Evolutionary conservation across 2,329 filamentous ascomycete genomes (phyloP), one percentile per base, ranked within the genome.

Genomic region (Alternaria sp.): DNA sequence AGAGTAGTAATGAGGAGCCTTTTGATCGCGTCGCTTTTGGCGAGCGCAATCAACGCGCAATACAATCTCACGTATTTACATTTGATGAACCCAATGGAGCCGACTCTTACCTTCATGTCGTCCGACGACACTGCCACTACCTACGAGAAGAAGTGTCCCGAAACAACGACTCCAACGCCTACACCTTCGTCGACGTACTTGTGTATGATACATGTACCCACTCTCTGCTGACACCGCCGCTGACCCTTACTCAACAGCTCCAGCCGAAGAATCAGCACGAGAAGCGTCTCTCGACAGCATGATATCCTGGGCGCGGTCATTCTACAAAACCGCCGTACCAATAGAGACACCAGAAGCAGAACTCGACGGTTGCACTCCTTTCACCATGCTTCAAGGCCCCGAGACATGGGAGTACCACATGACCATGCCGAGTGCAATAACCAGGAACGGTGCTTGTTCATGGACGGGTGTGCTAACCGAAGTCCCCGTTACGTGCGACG

Each of bases 111-210:
- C 3, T 43, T 54, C 3, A 30, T 57, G 3, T 36, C 43, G 4
- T 65, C 54, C 5, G 56, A 65, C 30, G 54, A 44, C 6, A 59
- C 60, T 26, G 59, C 62, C 25, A 65, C 62, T 7, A 65, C 62
- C 4, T 65, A 62, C 21, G 43, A 51, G 28, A 50, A 56, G n/a
- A 23, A 17, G 4, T 64, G 54, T 25, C 54, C 49, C 11, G 28
- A 44, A 56, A 25, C 54, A n/a, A 54, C 52, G 4, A 59, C 44
- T 15, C 32, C 32, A 0, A 28, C 45, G 4, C n/a, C 56, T 23
- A 60, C 40, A 23, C 25, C 46, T 21, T 26, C 84, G 86, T 9
- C 82, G n/a, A 40, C 36, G n/a, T 40, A 40, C 36, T 6, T 40
- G n/a, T 40, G 36, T 40, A 40, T 40, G 21, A 7, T 3, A 15